A percentile compares a stretch with the other conserved stretches of the same genome.
These are phyloP conservation scores for Solanum verrucosum DNA, from an alignment of 257 asterid genomes.

Conservation along the genomic window DNA sequence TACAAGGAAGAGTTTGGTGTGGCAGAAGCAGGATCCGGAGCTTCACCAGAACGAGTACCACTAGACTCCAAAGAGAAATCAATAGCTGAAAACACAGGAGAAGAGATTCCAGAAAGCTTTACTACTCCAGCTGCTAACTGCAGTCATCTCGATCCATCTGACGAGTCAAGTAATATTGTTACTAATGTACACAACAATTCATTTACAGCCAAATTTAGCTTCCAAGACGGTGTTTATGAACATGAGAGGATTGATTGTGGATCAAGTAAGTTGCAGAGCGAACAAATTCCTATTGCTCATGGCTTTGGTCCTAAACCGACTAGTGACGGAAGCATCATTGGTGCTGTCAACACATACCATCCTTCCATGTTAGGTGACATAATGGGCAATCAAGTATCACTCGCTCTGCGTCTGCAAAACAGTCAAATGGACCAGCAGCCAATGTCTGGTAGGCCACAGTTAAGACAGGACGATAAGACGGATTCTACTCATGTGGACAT, in stretches of 20 bases:
- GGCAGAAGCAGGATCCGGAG: constrained; percentile 34
- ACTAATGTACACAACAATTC: constrained; percentile 14
- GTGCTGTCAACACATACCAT: constrained; percentile 4
- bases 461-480: constrained; percentile 13
- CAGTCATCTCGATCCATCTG: constrained; percentile 14
- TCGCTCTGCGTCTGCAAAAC: constrained; percentile 44
- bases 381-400: constrained; percentile 34
- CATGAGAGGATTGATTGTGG: constrained; percentile 15
- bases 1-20: constrained; percentile 72
- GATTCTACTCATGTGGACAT: constrained; percentile 18
- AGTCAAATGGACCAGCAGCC: constrained; percentile 17
- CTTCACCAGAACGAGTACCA: constrained; percentile 31
- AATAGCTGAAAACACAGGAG: constrained; percentile 26
- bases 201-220: constrained; percentile 11
- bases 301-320: background rate
- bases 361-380: constrained; percentile 14
- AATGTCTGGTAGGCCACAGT: constrained; percentile 8
- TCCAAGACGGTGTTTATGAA: constrained; percentile 18
- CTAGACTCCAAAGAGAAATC: constrained; percentile 24
- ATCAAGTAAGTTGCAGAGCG: background rate
- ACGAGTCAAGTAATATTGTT: constrained; percentile 8
- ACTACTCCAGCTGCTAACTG: constrained; percentile 13
- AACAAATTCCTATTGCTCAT: background rate
- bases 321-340: constrained; percentile 3
- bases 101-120: constrained; percentile 24